These are phyloP conservation scores for Phialocephala subalpina DNA, from an alignment of 2,329 filamentous ascomycete genomes.

Conservation along the genomic window DNA sequence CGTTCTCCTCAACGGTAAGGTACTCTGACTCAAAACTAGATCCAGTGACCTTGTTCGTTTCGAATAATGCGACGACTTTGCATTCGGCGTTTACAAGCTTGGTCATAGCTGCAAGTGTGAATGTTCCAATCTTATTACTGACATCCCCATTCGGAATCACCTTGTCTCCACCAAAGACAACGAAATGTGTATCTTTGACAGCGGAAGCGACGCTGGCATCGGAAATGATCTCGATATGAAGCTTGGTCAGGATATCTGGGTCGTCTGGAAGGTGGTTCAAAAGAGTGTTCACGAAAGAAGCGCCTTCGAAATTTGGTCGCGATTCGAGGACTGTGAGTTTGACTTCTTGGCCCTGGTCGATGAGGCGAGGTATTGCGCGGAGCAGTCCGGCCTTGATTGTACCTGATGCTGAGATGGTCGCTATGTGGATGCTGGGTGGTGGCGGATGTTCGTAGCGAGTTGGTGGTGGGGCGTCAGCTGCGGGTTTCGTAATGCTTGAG, in stretches of 20 bases:
- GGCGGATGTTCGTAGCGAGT: too few species aligned
- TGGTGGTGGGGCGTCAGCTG: not conserved
- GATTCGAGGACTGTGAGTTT: slow-evolving; percentile 72
- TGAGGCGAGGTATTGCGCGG: slow-evolving; percentile 46
- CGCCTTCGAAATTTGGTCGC: slow-evolving; percentile 71
- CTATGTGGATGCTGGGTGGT: slow-evolving; percentile 48
- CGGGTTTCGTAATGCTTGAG: not conserved
- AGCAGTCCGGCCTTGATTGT: slow-evolving; percentile 61
- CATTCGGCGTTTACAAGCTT: slow-evolving; percentile 54
- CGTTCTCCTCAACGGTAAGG: slow-evolving; percentile 56
- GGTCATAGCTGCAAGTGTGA: slow-evolving; percentile 64
- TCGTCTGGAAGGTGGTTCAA: slow-evolving; percentile 37
- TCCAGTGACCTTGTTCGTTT: slow-evolving; percentile 67
- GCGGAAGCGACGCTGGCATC: slow-evolving; percentile 67
- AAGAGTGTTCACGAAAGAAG: slow-evolving; percentile 58
- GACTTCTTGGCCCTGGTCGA: slow-evolving; percentile 48
- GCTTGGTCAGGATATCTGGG: slow-evolving; percentile 32
- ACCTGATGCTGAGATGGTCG: slow-evolving; percentile 70
- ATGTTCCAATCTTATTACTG: slow-evolving; percentile 72
- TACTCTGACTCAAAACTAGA: slow-evolving; percentile 54
- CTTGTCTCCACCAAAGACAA: slow-evolving; percentile 71
- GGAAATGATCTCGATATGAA: slow-evolving; percentile 52
- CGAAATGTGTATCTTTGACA: slow-evolving; percentile 58
- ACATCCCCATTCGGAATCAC: slow-evolving; percentile 65
- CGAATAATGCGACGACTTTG: slow-evolving; percentile 63